A percentile compares a stretch with the other conserved stretches of the same genome.
These are phyloP conservation scores for Cladophialophora chaetospira DNA, from an alignment of 2,329 filamentous ascomycete genomes.

Conservation along the genomic window DNA sequence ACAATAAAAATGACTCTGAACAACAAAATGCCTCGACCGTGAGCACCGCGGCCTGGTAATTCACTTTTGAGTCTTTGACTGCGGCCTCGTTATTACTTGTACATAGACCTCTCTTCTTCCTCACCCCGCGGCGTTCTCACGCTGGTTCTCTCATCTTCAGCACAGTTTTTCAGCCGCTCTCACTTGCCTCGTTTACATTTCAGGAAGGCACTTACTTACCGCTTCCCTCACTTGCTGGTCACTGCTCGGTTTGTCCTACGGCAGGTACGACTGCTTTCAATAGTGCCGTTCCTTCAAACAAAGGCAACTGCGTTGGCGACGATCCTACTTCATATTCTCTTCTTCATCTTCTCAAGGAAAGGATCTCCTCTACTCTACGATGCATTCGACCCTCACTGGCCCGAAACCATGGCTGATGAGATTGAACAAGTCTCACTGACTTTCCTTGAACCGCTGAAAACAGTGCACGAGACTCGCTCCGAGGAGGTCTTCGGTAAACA, in stretches of 20 bases:
- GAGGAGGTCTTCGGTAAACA: conserved; percentile 47
- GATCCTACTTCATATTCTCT: background rate
- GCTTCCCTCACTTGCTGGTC: background rate
- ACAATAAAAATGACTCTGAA: no score
- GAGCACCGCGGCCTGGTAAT: no score
- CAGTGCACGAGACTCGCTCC: conserved; percentile 47
- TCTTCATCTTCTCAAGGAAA: background rate
- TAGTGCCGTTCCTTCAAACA: background rate
- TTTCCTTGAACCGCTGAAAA: conserved; percentile 43
- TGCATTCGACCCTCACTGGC: conserved; percentile 15
- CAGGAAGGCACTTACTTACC: background rate
- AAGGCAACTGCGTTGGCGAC: conserved; percentile 2
- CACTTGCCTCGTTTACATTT: background rate
- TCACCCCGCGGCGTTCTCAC: no score
- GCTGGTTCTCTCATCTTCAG: no score
- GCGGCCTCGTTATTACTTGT: no score
- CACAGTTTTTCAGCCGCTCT: no score
- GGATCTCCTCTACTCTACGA: conserved; percentile 11
- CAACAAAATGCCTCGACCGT: no score
- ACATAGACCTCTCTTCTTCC: no score
- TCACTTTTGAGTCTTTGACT: no score
- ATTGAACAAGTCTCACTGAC: conserved; percentile 15
- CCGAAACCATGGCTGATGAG: conserved; percentile 27
- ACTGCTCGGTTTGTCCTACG: background rate
- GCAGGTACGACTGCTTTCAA: conserved; percentile 3